Percentiles rank a stretch among this genome's conserved stretches.
phyloP scores from a whole-genome alignment of 2,329 filamentous ascomycete genomes.

The Cercospora sp. region DNA sequence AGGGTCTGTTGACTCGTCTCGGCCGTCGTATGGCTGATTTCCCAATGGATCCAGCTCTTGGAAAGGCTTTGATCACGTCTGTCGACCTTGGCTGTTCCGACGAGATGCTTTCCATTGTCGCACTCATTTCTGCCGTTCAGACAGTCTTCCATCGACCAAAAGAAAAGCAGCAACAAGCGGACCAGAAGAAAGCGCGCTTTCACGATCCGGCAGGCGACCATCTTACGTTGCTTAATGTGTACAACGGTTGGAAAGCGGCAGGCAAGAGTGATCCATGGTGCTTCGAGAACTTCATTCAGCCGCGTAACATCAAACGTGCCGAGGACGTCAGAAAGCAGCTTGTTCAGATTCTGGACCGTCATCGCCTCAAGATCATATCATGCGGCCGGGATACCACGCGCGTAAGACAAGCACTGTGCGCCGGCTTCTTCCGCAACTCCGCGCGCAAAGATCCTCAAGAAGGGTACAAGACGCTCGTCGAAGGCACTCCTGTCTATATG shows the following conservation, averaged over 20 bases:
- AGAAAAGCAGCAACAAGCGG: constrained; percentile 93
- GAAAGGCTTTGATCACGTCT: constrained; percentile 85
- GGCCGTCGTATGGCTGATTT: constrained; percentile 98
- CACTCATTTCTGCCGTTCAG: constrained; percentile 80
- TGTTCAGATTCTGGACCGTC: constrained; percentile 88
- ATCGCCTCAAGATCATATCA: constrained; percentile 76
- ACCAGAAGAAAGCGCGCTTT: constrained; percentile 97
- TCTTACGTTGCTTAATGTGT: constrained; percentile 91
- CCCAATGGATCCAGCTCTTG: constrained; percentile 91
- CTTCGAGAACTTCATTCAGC: constrained; percentile 96
- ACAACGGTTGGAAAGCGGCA: constrained; percentile 91
- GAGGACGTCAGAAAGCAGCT: constrained; percentile 92
- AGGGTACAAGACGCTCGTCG: constrained; percentile 95
- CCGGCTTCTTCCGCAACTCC: constrained; percentile 92
- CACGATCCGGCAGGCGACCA: constrained; percentile 94
- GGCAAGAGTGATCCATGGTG: constrained; percentile 88
- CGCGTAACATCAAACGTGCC: constrained; percentile 80
- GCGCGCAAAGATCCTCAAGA: constrained; percentile 94
- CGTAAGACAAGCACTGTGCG: constrained; percentile 84
- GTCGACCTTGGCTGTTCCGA: constrained; percentile 89
- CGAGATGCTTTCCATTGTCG: constrained; percentile 90
- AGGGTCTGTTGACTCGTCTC: constrained; percentile 86
- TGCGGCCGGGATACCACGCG: constrained; percentile 86
- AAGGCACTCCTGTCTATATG: constrained; percentile 91
- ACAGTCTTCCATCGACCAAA: constrained; percentile 93